Evolutionary conservation across 1,284 basidiomycete genomes (phyloP), one percentile per base, ranked within the genome.

Genomic region (Trichosporon coremiiforme): DNA sequence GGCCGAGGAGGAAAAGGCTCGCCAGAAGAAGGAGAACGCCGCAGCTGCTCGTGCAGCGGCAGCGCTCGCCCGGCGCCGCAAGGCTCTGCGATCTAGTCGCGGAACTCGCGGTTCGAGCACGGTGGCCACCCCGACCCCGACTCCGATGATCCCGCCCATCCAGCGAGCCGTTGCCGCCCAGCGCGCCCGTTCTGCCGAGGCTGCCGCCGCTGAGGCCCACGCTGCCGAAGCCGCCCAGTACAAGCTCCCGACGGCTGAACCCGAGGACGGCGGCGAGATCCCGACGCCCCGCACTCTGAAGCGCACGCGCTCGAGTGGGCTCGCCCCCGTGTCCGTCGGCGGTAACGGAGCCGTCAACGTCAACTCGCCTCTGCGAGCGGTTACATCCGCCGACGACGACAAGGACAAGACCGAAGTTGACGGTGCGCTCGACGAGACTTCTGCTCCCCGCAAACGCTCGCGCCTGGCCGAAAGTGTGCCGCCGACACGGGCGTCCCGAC

Each of bases 11-110:
- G 76, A 77, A 31, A 76, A 77, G 62, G 75, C 71, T 15, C 73
- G 71, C 41, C 72, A 75, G 65, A 76, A 75, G 68, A 75, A 76
- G 67, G 76, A 77, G 68, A 76, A 72, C 57, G 75, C 75, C 12
- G 78, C 76, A 9, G 68, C 72, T 29, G 78, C 76, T 17, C 68
- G 76, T 41, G 74, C 74, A 0, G 76, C 75, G 3, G 73, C 75
- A 1, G 76, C 76, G 17, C 68, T 71, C 31, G 68, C 68, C 25
- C 66, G 73, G 6, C 69, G 68, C 22, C 67, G 70, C 53, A 70
- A 71, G 33, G 70, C 70, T 5, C 64, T 66, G 47, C 66, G 71
- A 22, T 73, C 70, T 2, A 65, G 68, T 36, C 67, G 71, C 22
- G 65, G 67, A 4, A 67, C 69, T 1, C 67, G 71, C 67, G 64